Base-by-base conservation (phyloP, 2,329 filamentous ascomycete species). In the Fusarium mangiferae region DNA sequence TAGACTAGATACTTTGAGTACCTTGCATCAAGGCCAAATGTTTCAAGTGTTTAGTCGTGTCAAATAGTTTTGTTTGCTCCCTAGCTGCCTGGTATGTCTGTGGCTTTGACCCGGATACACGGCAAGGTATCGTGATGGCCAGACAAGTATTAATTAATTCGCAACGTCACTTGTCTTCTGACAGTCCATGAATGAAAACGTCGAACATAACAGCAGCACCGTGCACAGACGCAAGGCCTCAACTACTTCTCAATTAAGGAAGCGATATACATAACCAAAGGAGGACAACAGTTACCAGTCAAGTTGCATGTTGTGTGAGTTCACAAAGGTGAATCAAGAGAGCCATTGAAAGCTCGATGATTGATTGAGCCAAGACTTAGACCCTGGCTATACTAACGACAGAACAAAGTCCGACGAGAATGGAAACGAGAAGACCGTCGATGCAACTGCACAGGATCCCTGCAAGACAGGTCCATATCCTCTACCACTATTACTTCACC, bases 181-280 rank as follows among this genome's bases (percentile, higher is more conserved):
- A 13, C 28, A 28, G 11, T 54, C 35, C 24, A 54, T 54, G 35
- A 38, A 54, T 39, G 7, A 39, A 15, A n/a, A 7, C 2, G 6
- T 1, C 0, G 2, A 1, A 6, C 2, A n/a, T 14, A 11, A 4
- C 0, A 17, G 2, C 51, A 26, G 20, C 5, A 12, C 3, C 6
- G 5, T 12, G 18, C 33, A 13, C 18, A 11, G 17, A 24, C 17
- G 11, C 3, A 2, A 14, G 6, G 12, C 0, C 7, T 7, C 8
- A 35, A 4, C 3, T 8, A 10, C 17, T 15, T 1, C 17, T 24
- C 30, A 51, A 15, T 10, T 4, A 4, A 24, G 2, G 6, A 0
- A 3, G 3, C 7, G 11, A 7, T 0, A 9, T 35, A 7, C 15
- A 33, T 20, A 0, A 8, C 6, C 0, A 1, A 1, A 3, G 0